Percentiles rank a stretch among this genome's conserved stretches.
Evolutionary conservation across 1,284 basidiomycete genomes (phyloP).

Genomic region (Hymenochaete sp.): DNA sequence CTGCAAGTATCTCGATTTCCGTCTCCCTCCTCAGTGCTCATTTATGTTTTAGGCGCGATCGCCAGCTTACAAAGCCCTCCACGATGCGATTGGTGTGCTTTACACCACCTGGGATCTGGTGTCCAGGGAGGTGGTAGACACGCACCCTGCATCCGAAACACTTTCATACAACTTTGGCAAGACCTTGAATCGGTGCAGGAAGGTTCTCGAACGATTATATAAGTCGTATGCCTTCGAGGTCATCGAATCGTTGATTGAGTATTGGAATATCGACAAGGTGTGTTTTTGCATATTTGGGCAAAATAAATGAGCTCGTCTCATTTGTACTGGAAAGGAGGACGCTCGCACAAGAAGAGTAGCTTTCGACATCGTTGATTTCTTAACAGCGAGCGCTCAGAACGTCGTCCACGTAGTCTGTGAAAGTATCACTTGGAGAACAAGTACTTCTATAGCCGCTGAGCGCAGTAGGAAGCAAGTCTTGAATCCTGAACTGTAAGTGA

Average conservation of each 20-base stretch:
- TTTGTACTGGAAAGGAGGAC: constrained; percentile 28
- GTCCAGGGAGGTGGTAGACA: constrained; percentile 36
- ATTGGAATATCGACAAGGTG: constrained; percentile 60
- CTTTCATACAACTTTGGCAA: constrained; percentile 56
- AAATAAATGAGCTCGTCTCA: constrained; percentile 7
- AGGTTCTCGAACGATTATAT: constrained; percentile 83
- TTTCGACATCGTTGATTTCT: constrained; percentile 77
- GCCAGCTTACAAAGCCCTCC: constrained; percentile 60
- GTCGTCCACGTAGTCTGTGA: constrained; percentile 89
- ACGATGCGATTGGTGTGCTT: constrained; percentile 63
- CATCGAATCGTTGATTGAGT: constrained; percentile 72
- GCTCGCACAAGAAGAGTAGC: constrained; percentile 38
- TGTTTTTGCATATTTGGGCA: constrained; percentile 8
- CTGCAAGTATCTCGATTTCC: constrained; percentile 32
- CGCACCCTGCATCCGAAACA: constrained; percentile 53
- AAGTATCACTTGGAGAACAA: constrained; percentile 52
- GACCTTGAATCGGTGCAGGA: constrained; percentile 57
- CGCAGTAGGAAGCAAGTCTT: constrained; percentile 47
- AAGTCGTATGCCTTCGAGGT: constrained; percentile 73
- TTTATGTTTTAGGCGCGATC: constrained; percentile 45
- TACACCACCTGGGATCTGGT: constrained; percentile 64
- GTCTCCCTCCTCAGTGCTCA: constrained; percentile 3
- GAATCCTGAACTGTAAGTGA: constrained; percentile 57
- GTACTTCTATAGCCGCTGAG: constrained; percentile 42
- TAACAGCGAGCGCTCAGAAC: constrained; percentile 81